A percentile compares a stretch with the other conserved stretches of the same genome.
Evolutionary conservation across 2,329 filamentous ascomycete species (phyloP).

Genomic region (Dactylellina sp.): DNA sequence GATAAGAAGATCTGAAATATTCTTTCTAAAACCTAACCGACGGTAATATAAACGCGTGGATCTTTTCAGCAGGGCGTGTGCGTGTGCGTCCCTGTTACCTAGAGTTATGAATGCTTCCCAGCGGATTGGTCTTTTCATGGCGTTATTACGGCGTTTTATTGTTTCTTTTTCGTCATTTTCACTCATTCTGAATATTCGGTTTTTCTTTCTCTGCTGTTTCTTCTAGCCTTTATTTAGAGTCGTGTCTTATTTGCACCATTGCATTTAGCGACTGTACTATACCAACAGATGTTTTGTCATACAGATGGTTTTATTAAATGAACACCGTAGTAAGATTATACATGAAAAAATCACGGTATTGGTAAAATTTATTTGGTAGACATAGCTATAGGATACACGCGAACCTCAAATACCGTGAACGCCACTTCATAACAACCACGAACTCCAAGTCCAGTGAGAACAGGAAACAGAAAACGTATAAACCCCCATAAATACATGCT

Average conservation of each 20-base stretch:
- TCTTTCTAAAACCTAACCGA: constrained; percentile 6
- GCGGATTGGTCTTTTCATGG: background rate
- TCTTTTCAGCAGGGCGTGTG: background rate
- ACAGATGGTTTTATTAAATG: constrained; percentile 8
- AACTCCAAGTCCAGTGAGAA: no score
- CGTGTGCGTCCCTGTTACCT: background rate
- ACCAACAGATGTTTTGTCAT: constrained; percentile 1
- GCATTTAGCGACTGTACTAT: constrained; percentile 27
- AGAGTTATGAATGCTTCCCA: no score
- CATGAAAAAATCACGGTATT: no score
- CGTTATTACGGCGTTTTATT: constrained; percentile 3
- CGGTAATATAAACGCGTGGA: no score
- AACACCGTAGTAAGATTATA: no score
- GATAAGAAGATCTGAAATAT: constrained; percentile 8
- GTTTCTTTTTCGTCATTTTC: background rate
- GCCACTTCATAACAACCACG: no score
- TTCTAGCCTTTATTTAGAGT: constrained; percentile 3
- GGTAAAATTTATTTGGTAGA: no score
- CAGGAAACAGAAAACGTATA: no score
- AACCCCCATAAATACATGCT: no score
- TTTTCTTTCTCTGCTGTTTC: background rate
- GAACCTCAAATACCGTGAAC: no score
- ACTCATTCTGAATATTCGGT: no score
- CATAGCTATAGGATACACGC: no score
- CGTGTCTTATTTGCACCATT: background rate